phyloP scores from a whole-genome alignment of 768 basidiomycete species.

The Serendipita sp. region DNA sequence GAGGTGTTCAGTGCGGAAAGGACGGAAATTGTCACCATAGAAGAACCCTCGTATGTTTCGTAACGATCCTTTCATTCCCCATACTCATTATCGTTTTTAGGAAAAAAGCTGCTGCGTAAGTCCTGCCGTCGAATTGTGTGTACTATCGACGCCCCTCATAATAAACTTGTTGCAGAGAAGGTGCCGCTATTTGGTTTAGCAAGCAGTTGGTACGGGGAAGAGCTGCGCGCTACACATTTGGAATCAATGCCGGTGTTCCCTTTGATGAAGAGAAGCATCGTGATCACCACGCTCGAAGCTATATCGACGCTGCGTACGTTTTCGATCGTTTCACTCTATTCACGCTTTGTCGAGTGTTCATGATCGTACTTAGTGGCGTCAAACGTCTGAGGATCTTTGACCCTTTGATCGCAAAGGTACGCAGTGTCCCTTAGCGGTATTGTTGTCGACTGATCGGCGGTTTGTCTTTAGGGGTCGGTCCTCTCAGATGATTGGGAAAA shows the following conservation, averaged over 20 bases:
- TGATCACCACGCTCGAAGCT: background rate
- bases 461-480: background rate
- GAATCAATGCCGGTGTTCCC: background rate
- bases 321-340: background rate
- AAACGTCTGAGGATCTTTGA: background rate
- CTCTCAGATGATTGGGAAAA: background rate
- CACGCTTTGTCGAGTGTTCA: too few relatives aligned
- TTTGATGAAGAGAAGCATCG: background rate
- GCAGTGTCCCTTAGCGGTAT: background rate
- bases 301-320: background rate
- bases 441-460: background rate
- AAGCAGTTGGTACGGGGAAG: background rate
- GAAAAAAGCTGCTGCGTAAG: constrained; percentile 5
- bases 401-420: background rate
- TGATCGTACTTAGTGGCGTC: background rate
- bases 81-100: background rate
- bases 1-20: background rate
- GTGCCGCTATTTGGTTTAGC: background rate
- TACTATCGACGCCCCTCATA: background rate
- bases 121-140: background rate
- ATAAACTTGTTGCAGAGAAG: background rate
- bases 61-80: background rate
- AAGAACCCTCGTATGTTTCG: constrained; percentile 1
- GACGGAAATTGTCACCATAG: background rate
- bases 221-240: background rate